Evolutionary conservation across 805 yeast genomes (phyloP).

Genomic region (Metschnikowia corniflorae): DNA sequence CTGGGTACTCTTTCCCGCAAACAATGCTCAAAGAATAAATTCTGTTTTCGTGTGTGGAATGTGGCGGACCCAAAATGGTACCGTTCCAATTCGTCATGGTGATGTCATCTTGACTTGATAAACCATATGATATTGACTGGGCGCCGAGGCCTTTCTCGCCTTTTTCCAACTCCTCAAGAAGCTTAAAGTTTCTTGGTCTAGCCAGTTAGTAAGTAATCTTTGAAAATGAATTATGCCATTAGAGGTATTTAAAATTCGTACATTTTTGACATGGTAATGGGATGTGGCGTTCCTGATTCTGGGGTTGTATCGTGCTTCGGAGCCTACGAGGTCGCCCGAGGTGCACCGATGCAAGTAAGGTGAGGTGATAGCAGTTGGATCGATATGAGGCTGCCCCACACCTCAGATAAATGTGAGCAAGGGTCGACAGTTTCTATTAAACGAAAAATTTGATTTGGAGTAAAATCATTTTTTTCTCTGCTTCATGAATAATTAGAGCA

Average conservation of each 20-base stretch:
- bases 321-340: conserved; percentile 1
- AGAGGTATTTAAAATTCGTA: no score
- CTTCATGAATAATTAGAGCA: no score
- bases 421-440: no score
- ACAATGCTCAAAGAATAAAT: conserved; percentile 79
- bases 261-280: conserved; percentile 43
- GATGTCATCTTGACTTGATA: conserved; percentile 85
- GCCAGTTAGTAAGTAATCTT: conserved; percentile 13
- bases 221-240: no score
- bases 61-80: conserved; percentile 96
- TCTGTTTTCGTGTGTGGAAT: conserved; percentile 82
- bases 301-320: neutral
- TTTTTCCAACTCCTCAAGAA: conserved; percentile 93
- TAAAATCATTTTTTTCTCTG: no score
- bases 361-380: no score
- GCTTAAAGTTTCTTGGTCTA: conserved; percentile 90
- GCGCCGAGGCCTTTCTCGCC: conserved; percentile 98
- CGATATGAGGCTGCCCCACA: no score
- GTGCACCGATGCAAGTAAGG: conserved; percentile 7
- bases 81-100: conserved; percentile 97
- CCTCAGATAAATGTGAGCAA: no score
- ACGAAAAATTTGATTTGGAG: no score
- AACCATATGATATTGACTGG: conserved; percentile 93
- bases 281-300: conserved; percentile 1
- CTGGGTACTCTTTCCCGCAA: conserved; percentile 86